These are phyloP conservation scores for Ceratorhiza oryzae-sativae DNA, from an alignment of 1,284 basidiomycete genomes.

Conservation along the genomic window DNA sequence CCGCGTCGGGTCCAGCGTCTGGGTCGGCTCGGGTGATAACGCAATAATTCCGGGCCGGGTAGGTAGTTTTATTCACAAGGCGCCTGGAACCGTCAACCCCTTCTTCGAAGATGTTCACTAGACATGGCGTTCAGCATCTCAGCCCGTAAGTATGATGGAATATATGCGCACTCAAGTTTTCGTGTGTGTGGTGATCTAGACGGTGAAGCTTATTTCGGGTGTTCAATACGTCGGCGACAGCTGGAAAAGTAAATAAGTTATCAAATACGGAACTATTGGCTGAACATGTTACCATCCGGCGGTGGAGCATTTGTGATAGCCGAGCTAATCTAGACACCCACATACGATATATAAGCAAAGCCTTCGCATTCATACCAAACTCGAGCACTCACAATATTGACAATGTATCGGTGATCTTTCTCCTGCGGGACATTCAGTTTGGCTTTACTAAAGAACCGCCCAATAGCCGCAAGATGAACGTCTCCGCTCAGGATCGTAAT, in stretches of 20 bases:
- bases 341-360: too few relatives aligned
- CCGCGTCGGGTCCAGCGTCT: conserved; percentile 23
- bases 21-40: conserved; percentile 46
- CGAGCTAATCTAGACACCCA: conserved; percentile 40
- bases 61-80: conserved; percentile 40
- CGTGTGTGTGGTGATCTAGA: conserved; percentile 53
- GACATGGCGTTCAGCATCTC: neutral
- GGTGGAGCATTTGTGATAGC: conserved; percentile 54
- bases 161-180: conserved; percentile 48
- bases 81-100: conserved; percentile 42
- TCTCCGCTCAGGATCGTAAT: conserved; percentile 52
- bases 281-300: conserved; percentile 45
- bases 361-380: too few relatives aligned
- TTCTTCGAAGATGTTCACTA: conserved; percentile 38
- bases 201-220: conserved; percentile 49
- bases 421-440: conserved; percentile 46
- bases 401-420: conserved; percentile 51
- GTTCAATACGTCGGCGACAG: conserved; percentile 51
- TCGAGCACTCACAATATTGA: conserved; percentile 47
- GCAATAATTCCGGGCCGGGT: conserved; percentile 45
- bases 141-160: neutral
- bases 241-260: conserved; percentile 18
- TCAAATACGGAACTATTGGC: too few relatives aligned
- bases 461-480: conserved; percentile 49
- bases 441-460: conserved; percentile 46